A percentile compares a stretch with the other conserved stretches of the same genome.
Conservation (phyloP, 2,329 filamentous ascomycete species). For the Aciculosporium take region DNA sequence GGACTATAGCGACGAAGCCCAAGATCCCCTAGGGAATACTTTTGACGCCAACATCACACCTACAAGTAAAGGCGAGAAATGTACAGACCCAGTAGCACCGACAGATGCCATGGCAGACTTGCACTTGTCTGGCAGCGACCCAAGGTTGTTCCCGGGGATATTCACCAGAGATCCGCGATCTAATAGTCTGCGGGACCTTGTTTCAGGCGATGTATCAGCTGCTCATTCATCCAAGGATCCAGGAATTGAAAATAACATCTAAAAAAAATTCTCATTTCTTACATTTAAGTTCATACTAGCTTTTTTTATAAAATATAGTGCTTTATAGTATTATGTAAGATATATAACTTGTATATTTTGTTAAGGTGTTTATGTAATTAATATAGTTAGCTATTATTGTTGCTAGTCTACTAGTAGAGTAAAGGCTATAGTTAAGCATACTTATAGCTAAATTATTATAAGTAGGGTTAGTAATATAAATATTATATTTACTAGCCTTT, state of each 20-base stretch:
- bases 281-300: too few relatives aligned
- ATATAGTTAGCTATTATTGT: too few relatives aligned
- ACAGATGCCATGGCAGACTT: slow-evolving; percentile 26
- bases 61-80: background rate
- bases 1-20: background rate
- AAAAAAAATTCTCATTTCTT: too few relatives aligned
- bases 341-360: too few relatives aligned
- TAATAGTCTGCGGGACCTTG: slow-evolving; percentile 23
- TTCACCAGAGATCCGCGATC: slow-evolving; percentile 36
- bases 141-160: slow-evolving; percentile 58
- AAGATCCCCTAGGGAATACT: background rate
- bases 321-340: too few relatives aligned
- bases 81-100: slow-evolving; percentile 23
- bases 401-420: too few relatives aligned
- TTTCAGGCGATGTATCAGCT: slow-evolving; percentile 13
- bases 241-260: slow-evolving; percentile 8
- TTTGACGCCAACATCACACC: background rate
- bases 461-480: too few relatives aligned
- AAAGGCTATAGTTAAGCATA: too few relatives aligned
- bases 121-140: slow-evolving; percentile 45
- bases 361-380: too few relatives aligned
- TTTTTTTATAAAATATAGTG: too few relatives aligned
- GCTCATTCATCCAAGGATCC: slow-evolving; percentile 9
- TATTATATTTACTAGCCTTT: too few relatives aligned
- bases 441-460: too few relatives aligned